These are phyloP conservation scores for Suhomyces xylopsoci DNA, from an alignment of 805 yeast species.

Conservation along the genomic window DNA sequence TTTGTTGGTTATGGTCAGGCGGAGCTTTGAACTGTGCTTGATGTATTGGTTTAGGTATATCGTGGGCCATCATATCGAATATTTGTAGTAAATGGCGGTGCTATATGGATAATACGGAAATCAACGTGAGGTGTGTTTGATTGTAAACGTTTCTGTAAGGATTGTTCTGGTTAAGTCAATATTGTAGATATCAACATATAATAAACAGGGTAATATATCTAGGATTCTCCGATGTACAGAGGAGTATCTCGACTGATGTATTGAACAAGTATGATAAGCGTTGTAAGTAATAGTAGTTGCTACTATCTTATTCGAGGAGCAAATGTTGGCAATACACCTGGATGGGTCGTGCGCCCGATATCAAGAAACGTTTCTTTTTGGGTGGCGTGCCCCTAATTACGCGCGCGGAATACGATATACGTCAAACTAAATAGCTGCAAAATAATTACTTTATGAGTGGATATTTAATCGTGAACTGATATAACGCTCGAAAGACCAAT, in stretches of 20 bases:
- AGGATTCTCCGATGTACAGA: neutral
- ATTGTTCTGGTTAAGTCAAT: neutral
- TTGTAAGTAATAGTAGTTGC: neutral
- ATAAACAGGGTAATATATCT: neutral
- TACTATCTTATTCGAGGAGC: neutral
- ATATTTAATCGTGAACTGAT: neutral
- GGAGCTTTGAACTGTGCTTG: conserved; percentile 6
- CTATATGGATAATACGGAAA: neutral
- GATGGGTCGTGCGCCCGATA: neutral
- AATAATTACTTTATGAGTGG: neutral
- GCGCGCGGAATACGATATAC: neutral
- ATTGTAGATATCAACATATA: neutral
- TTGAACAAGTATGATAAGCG: neutral
- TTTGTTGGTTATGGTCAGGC: neutral
- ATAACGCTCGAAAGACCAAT: conserved; percentile 49
- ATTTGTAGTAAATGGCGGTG: neutral
- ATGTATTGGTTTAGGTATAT: conserved; percentile 27
- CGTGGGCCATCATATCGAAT: conserved; percentile 32
- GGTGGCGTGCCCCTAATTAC: neutral
- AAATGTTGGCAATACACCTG: neutral
- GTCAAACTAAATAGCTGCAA: neutral
- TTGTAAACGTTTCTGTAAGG: neutral
- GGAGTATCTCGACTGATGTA: neutral
- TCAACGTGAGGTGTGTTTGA: neutral
- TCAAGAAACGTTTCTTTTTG: neutral